phyloP scores from a whole-genome alignment of 1,139 yeast genomes.

The Candida neerlandica region DNA sequence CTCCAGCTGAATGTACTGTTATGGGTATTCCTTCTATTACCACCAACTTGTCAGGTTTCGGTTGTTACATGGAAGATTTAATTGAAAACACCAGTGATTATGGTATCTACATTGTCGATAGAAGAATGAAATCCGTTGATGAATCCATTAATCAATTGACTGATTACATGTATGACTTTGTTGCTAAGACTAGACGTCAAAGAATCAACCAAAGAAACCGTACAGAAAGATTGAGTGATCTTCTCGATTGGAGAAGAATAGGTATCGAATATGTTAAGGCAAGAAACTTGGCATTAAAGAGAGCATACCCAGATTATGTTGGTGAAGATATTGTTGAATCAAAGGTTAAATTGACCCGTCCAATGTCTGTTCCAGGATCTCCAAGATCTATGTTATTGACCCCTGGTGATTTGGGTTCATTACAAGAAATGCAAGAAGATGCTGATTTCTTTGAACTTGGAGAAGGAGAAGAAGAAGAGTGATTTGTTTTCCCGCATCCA shows the following conservation, averaged over 20 bases:
- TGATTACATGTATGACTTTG: slow-evolving; percentile 86
- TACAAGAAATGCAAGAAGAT: slow-evolving; percentile 74
- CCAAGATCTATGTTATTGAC: slow-evolving; percentile 80
- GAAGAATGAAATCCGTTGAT: slow-evolving; percentile 91
- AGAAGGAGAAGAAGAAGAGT: slow-evolving; percentile 42
- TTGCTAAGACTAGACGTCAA: slow-evolving; percentile 89
- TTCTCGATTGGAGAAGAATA: slow-evolving; percentile 97
- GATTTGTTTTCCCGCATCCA: too few species aligned
- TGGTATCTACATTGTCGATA: slow-evolving; percentile 95
- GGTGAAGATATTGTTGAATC: slow-evolving; percentile 62
- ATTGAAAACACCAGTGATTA: slow-evolving; percentile 94
- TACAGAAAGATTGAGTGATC: slow-evolving; percentile 89
- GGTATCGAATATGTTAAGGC: slow-evolving; percentile 96
- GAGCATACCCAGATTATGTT: slow-evolving; percentile 92
- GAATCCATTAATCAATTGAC: slow-evolving; percentile 92
- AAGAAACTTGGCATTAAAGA: slow-evolving; percentile 83
- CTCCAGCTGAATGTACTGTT: slow-evolving; percentile 98
- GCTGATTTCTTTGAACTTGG: slow-evolving; percentile 85
- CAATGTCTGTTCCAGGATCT: slow-evolving; percentile 94
- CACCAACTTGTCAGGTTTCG: slow-evolving; percentile 94
- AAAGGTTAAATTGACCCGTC: slow-evolving; percentile 80
- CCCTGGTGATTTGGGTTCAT: slow-evolving; percentile 96
- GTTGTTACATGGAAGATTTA: slow-evolving; percentile 97
- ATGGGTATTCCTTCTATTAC: slow-evolving; percentile 99
- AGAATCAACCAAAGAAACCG: slow-evolving; percentile 97